Base-by-base conservation (phyloP, 805 yeast genomes). In the Zygosaccharomyces bailii region DNA sequence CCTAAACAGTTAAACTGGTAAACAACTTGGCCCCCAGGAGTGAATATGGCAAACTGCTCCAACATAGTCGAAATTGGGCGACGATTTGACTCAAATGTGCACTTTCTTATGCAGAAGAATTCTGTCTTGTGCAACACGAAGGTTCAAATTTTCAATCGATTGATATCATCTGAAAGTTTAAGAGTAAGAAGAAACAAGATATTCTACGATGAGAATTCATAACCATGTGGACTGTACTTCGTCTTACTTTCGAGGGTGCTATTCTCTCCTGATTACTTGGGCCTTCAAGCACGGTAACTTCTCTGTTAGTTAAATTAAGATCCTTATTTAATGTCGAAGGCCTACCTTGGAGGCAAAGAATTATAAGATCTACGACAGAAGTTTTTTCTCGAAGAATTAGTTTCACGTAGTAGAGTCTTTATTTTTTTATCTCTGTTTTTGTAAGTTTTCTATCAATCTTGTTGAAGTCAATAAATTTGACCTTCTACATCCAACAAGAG, bases 21-120 rank as follows among this genome's bases (percentile, higher is more conserved):
- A 11, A 63, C 42, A 10, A 63, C 64, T 33, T 57, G 59, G 5
- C 67, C 67, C 25, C 53, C 51, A 9, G 60, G 53, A 1, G 65
- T 55, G 48, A 61, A 61, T 2, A 63, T 52, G 18, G 55, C 62
- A 39, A 63, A 51, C 40, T 63, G 67, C 33, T 61, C 67, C 43
- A 63, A 53, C 67, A 63, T 63, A 2, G 13, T 10, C 17, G 20
- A 16, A 17, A 25, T 17, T n/a, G 13, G 24, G 2, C 14, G 17
- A 11, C 9, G 14, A n/a, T 13, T 19, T 20, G 25, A 6, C 16
- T 17, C 21, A 10, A 16, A 3, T 16, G 27, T 24, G 4, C 27
- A n/a, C 27, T 27, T 27, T 3, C 13, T 27, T 10, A 9, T 25
- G 27, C 6, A 24, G 27, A 24, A 33, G 21, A 13, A 21, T 13